These are phyloP conservation scores for Suhomyces sp. DNA, from an alignment of 805 yeast genomes.

Conservation along the genomic window DNA sequence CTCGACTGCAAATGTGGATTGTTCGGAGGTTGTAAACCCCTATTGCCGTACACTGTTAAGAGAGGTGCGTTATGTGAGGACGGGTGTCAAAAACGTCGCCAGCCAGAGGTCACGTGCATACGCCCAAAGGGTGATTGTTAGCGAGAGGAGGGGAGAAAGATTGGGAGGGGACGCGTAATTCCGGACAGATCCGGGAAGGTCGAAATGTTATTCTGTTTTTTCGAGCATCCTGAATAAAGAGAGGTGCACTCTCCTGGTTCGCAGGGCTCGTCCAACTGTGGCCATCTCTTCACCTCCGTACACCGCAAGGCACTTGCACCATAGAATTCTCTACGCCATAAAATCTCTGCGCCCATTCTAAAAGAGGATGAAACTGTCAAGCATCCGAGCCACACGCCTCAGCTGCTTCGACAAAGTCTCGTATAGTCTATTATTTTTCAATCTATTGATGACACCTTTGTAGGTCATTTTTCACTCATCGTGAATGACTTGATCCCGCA, in stretches of 20 bases:
- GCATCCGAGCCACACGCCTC: background rate
- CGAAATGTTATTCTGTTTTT: background rate
- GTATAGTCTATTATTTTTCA: background rate
- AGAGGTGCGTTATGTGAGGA: background rate
- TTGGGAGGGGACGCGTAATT: background rate
- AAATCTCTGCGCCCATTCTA: background rate
- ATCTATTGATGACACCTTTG: background rate
- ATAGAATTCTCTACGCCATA: background rate
- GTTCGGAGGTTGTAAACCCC: background rate
- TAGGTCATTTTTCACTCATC: background rate
- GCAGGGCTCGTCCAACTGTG: background rate
- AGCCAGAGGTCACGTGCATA: background rate
- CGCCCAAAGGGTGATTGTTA: background rate
- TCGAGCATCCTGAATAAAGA: background rate
- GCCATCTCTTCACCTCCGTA: too few relatives aligned
- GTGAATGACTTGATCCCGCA: background rate
- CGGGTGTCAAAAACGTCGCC: background rate
- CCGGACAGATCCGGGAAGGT: background rate
- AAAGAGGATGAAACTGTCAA: background rate
- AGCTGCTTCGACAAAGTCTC: background rate
- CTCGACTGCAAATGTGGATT: background rate
- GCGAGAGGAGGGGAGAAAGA: slow-evolving; percentile 3
- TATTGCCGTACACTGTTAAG: background rate
- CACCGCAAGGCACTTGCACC: background rate
- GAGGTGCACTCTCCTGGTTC: background rate